These are phyloP conservation scores for Pythium phragmiticola DNA, from an alignment of 352 stramenopile genomes.

Conservation along the genomic window DNA sequence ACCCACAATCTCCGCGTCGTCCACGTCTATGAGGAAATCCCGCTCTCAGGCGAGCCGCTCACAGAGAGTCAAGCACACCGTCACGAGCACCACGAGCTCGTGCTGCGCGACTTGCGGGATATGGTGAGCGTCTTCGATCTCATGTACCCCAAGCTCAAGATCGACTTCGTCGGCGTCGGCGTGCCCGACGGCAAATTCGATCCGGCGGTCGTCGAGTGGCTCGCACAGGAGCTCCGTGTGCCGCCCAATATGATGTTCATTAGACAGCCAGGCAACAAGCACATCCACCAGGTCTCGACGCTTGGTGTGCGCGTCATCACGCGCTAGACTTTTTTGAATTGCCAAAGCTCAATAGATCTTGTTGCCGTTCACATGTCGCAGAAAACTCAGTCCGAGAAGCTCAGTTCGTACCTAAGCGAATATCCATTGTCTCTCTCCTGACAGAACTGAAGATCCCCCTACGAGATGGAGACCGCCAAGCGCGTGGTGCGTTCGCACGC, in stretches of 20 bases:
- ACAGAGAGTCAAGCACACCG: conserved; percentile 37
- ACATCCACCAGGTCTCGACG: conserved; percentile 87
- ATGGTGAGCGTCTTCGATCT: conserved; percentile 81
- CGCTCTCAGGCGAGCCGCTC: conserved; percentile 29
- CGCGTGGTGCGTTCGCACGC: conserved; percentile 37
- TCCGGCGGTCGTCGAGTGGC: conserved; percentile 84
- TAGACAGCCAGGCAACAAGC: conserved; percentile 81
- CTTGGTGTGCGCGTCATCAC: conserved; percentile 90
- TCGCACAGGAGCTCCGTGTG: conserved; percentile 71
- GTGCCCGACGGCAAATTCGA: conserved; percentile 58
- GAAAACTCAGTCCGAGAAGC: neutral
- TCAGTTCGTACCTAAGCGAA: conserved; percentile 27
- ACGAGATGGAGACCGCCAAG: conserved; percentile 58
- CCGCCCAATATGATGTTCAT: conserved; percentile 94
- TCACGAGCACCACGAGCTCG: conserved; percentile 34
- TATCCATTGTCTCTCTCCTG: neutral
- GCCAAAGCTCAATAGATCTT: neutral
- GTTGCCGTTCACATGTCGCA: conserved; percentile 7
- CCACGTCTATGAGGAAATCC: conserved; percentile 57
- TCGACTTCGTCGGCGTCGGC: conserved; percentile 83
- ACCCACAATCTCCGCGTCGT: conserved; percentile 90
- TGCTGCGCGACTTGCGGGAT: conserved; percentile 68
- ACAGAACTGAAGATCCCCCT: neutral
- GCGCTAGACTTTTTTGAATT: conserved; percentile 26
- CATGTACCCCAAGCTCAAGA: conserved; percentile 93